Evolutionary conservation across 805 yeast species (phyloP).

Genomic region (Wickerhamomyces strasburgensis): DNA sequence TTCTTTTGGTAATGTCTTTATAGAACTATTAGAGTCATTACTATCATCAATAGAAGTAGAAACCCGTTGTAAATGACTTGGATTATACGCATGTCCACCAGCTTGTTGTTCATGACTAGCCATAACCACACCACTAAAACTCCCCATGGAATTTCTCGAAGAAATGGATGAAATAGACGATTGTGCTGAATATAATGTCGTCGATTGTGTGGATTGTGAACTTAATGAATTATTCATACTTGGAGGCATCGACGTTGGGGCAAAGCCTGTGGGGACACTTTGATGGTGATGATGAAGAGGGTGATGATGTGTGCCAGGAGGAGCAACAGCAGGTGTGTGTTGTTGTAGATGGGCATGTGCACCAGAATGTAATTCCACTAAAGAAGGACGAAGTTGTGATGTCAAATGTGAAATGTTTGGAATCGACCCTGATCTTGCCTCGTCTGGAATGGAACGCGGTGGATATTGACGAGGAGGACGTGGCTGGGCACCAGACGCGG

Average conservation of each 20-base stretch:
- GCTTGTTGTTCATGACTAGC: neutral
- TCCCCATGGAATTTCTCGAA: conserved; percentile 16
- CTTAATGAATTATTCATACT: conserved; percentile 14
- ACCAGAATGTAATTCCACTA: conserved; percentile 16
- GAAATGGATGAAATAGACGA: conserved; percentile 24
- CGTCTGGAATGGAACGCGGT: conserved; percentile 1
- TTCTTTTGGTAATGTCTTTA: neutral
- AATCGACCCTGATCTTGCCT: conserved; percentile 6
- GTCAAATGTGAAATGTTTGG: conserved; percentile 17
- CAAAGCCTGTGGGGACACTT: conserved; percentile 6
- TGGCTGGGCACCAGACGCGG: conserved; percentile 1
- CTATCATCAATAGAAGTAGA: neutral
- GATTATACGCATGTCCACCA: neutral
- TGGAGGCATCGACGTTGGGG: too few relatives aligned
- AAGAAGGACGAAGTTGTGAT: conserved; percentile 22
- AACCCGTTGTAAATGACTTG: conserved; percentile 1
- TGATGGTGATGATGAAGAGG: conserved; percentile 6
- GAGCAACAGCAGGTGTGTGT: neutral
- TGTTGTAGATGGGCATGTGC: too few relatives aligned
- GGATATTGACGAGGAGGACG: conserved; percentile 4
- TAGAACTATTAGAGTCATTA: neutral
- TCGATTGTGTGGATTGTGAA: conserved; percentile 17
- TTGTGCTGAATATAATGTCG: conserved; percentile 20
- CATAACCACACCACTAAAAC: neutral
- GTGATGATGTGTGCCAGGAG: conserved; percentile 1